Evolutionary conservation across 345 rosid species (phyloP), one percentile per base, ranked within the genome.

Genomic region (Eutrema yunnanense): DNA sequence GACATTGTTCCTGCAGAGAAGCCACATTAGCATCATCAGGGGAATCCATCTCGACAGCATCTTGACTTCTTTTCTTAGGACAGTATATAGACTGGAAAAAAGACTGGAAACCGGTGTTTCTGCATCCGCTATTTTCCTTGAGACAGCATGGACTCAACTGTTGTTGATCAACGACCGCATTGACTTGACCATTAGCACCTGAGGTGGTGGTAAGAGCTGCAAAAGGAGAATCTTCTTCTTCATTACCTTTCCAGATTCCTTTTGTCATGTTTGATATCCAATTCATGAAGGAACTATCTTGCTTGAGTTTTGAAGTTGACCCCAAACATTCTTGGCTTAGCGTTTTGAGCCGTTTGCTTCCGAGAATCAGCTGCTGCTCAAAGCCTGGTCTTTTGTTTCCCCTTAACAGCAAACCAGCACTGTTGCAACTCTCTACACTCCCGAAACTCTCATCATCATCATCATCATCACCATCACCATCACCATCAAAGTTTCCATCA

Each of bases 211-310:
- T 79, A 75, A 77, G 84, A 4, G 78, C 77, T 61, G 73, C 72
- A 60, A 83, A 64, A 52, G 87, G 87, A 44, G 56, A 58, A 27
- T 69, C 62, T 0, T 80, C 83, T 4, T 79, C 84, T 56, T 69
- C 72, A 52, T 78, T 82, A 53, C 84, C 74, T 67, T 81, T 88
- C 72, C 81, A 27, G 50, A 82, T 75, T 6, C 96, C 97, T 80
- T 85, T 91, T 49, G 80, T 80, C 90, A 92, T 85, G 75, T 92
- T 95, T 32, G 88, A 86, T 81, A 95, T 95, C 99, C 97, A 91
- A 64, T 83, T 89, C 86, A 88, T 72, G 55, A 95, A 95, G 16
- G 99, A 90, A 78, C 97, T 88, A 77, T 87, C 92, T 26, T 87
- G 90, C 73, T 75, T 89, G 34, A 51, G 42, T 16, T 63, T 77